A percentile compares a stretch with the other conserved stretches of the same genome.
These are phyloP conservation scores for Ceratobasidium sp. DNA, from an alignment of 1,284 basidiomycete genomes.

Conservation along the genomic window DNA sequence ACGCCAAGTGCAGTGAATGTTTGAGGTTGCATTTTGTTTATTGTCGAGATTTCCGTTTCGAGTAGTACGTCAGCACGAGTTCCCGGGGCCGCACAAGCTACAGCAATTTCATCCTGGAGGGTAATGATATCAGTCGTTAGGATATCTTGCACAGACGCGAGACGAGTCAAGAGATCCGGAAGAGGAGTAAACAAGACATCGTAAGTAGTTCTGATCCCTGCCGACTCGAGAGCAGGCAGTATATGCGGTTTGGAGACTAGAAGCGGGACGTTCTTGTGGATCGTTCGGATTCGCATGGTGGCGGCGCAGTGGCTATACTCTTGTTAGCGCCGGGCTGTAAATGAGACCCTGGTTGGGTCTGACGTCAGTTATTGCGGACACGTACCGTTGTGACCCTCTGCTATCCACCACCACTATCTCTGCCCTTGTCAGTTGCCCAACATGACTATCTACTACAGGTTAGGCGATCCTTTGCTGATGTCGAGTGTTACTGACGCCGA, in stretches of 20 bases:
- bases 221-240: slow-evolving; percentile 49
- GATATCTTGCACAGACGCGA: slow-evolving; percentile 44
- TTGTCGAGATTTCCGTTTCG: slow-evolving; percentile 45
- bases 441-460: slow-evolving; percentile 73
- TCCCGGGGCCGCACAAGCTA: slow-evolving; percentile 54
- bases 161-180: slow-evolving; percentile 56
- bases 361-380: slow-evolving; percentile 35
- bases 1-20: slow-evolving; percentile 52
- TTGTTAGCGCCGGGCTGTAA: slow-evolving; percentile 8
- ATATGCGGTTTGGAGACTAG: slow-evolving; percentile 41
- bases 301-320: not conserved
- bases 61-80: slow-evolving; percentile 54
- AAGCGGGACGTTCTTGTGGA: not conserved
- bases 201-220: slow-evolving; percentile 61
- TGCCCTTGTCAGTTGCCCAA: slow-evolving; percentile 40
- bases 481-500: not conserved
- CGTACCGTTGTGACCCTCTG: slow-evolving; percentile 1
- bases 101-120: slow-evolving; percentile 57
- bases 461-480: not conserved
- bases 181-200: slow-evolving; percentile 63
- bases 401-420: slow-evolving; percentile 15
- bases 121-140: slow-evolving; percentile 55
- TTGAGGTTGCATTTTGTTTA: slow-evolving; percentile 38
- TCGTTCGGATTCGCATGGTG: slow-evolving; percentile 23
- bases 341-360: not conserved